Conservation (phyloP, 2,329 filamentous ascomycete species). For the Gliomastix tumulicola region DNA sequence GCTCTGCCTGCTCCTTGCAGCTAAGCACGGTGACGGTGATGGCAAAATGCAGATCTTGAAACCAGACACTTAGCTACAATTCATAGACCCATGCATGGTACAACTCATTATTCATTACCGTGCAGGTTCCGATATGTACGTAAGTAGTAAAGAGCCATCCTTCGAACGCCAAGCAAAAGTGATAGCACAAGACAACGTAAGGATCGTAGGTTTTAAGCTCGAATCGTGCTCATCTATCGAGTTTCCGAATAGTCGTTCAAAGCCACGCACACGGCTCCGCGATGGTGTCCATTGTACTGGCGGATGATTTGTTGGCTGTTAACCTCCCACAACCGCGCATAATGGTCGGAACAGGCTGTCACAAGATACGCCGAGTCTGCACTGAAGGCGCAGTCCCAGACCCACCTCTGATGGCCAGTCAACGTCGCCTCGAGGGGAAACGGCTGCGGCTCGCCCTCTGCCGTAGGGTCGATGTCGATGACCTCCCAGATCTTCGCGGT, state of each 20-base stretch:
- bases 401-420: conserved; percentile 88
- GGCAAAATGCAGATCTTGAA: too few species aligned
- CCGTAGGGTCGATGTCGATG: conserved; percentile 53
- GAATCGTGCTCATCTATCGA: too few species aligned
- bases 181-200: too few species aligned
- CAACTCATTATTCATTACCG: too few species aligned
- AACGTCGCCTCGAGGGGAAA: conserved; percentile 83
- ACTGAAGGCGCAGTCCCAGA: conserved; percentile 95
- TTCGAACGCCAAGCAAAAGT: too few species aligned
- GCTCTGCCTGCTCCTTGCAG: conserved; percentile 8
- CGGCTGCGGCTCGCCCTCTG: conserved; percentile 40
- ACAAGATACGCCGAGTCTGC: conserved; percentile 90
- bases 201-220: too few species aligned
- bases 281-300: conserved; percentile 92
- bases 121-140: too few species aligned
- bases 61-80: too few species aligned
- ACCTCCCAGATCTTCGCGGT: conserved; percentile 95
- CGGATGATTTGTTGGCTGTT: conserved; percentile 81
- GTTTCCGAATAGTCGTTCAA: conserved; percentile 76
- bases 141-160: too few species aligned
- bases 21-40: too few species aligned
- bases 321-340: conserved; percentile 86
- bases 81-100: too few species aligned
- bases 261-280: conserved; percentile 86
- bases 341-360: conserved; percentile 89